Percentiles rank a stretch among this genome's conserved stretches.
Conservation (phyloP, 768 basidiomycete species). For the Kwoniella sp. region DNA sequence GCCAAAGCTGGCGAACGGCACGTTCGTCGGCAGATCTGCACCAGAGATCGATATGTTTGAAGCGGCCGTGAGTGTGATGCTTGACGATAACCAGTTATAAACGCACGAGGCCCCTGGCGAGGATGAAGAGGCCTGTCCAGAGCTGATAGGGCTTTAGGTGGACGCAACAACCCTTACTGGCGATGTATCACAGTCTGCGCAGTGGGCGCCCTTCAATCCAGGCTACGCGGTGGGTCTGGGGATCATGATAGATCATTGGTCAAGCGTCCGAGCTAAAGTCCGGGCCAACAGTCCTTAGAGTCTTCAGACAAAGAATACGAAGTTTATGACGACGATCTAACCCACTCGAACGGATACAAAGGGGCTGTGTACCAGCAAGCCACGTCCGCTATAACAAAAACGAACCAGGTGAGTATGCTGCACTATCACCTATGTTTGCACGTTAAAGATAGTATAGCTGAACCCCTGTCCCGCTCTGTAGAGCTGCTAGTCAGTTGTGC, state of each 20-base stretch:
- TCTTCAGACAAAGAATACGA: constrained; percentile 58
- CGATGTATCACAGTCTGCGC: constrained; percentile 76
- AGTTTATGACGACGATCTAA: constrained; percentile 54
- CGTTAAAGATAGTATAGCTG: too few relatives aligned
- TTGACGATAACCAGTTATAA: not conserved
- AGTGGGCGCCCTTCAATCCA: constrained; percentile 68
- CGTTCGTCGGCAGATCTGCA: constrained; percentile 73
- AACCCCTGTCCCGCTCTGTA: too few relatives aligned
- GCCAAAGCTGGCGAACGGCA: constrained; percentile 69
- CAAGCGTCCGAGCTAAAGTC: not conserved
- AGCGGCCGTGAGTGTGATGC: constrained; percentile 57
- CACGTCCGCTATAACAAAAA: constrained; percentile 64
- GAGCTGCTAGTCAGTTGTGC: constrained; percentile 58
- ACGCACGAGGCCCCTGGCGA: too few relatives aligned
- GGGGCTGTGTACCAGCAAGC: constrained; percentile 82
- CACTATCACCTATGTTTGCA: too few relatives aligned
- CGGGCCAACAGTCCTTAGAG: constrained; percentile 50
- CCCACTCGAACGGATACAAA: constrained; percentile 34
- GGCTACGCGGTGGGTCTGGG: constrained; percentile 54
- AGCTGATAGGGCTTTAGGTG: constrained; percentile 6
- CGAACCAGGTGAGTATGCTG: constrained; percentile 60
- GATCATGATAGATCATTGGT: not conserved
- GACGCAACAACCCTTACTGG: constrained; percentile 48
- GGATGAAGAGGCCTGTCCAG: too few relatives aligned
- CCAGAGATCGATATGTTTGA: constrained; percentile 91